Evolutionary conservation across 192 early-diverging fungal genomes (phyloP).

Genomic region (Coemansia sp.): DNA sequence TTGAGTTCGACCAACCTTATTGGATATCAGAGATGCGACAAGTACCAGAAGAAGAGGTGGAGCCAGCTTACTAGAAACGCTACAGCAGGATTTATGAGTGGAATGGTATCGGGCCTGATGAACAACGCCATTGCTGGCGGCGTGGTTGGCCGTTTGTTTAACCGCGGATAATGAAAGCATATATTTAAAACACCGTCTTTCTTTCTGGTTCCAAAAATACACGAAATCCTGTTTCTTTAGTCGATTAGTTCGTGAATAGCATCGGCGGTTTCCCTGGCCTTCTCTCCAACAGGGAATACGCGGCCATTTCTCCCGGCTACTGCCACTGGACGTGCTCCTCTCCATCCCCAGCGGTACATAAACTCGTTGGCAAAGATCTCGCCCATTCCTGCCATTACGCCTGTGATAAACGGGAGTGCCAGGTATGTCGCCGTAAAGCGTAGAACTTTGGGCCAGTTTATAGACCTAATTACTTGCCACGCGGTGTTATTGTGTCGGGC

Average conservation of each 20-base stretch:
- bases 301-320: slow-evolving; percentile 38
- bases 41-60: slow-evolving; percentile 83
- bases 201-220: neutral
- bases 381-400: slow-evolving; percentile 70
- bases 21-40: slow-evolving; percentile 97
- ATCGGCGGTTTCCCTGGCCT: neutral
- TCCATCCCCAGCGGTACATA: slow-evolving; percentile 76
- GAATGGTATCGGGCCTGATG: slow-evolving; percentile 61
- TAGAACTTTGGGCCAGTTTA: slow-evolving; percentile 22
- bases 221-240: neutral
- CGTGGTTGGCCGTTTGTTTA: slow-evolving; percentile 48
- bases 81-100: slow-evolving; percentile 29
- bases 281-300: slow-evolving; percentile 28
- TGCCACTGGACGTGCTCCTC: slow-evolving; percentile 45
- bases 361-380: slow-evolving; percentile 84
- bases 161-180: slow-evolving; percentile 31
- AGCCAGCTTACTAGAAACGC: slow-evolving; percentile 63
- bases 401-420: slow-evolving; percentile 57
- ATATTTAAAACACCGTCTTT: slow-evolving; percentile 1
- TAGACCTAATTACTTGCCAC: slow-evolving; percentile 13
- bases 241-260: neutral
- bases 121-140: slow-evolving; percentile 41
- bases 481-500: neutral
- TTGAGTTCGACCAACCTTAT: slow-evolving; percentile 91
- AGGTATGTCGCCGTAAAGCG: slow-evolving; percentile 44